Evolutionary conservation across 352 stramenopile genomes (phyloP).

Genomic region (Phytopythium litorale): DNA sequence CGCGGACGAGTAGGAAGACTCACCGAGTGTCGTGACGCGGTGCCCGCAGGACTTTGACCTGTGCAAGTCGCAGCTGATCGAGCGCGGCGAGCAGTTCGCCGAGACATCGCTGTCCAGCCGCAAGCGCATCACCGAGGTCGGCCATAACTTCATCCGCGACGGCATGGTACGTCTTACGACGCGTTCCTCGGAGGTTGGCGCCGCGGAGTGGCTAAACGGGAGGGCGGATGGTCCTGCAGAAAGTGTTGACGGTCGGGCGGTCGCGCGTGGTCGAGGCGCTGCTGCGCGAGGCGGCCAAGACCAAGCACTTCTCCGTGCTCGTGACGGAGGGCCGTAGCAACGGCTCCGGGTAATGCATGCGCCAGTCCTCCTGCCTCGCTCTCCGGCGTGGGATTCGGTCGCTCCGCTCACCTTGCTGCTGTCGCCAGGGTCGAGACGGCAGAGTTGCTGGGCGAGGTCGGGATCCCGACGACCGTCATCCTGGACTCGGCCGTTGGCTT

Average conservation of each 20-base stretch:
- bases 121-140: constrained; percentile 91
- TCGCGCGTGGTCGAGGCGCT: constrained; percentile 91
- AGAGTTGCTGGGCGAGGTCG: constrained; percentile 71
- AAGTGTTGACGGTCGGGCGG: constrained; percentile 93
- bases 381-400: too few species aligned
- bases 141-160: constrained; percentile 94
- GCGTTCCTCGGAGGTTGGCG: neutral
- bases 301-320: constrained; percentile 93
- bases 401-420: neutral
- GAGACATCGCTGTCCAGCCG: constrained; percentile 90
- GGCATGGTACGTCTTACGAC: constrained; percentile 57
- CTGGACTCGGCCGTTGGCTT: constrained; percentile 95
- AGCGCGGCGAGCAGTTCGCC: constrained; percentile 91
- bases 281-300: constrained; percentile 88
- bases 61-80: constrained; percentile 89
- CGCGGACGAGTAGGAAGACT: neutral
- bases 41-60: constrained; percentile 83
- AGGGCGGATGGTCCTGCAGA: constrained; percentile 19
- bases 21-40: neutral
- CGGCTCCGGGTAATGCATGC: constrained; percentile 59
- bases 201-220: too few species aligned
- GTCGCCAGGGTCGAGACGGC: constrained; percentile 57
- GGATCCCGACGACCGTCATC: constrained; percentile 95
- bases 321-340: constrained; percentile 93
- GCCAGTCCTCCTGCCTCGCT: neutral